Evolutionary conservation across 108 stramenopile genomes (phyloP), one percentile per base, ranked within the genome.

Genomic region (Aurantiochytrium sp.): DNA sequence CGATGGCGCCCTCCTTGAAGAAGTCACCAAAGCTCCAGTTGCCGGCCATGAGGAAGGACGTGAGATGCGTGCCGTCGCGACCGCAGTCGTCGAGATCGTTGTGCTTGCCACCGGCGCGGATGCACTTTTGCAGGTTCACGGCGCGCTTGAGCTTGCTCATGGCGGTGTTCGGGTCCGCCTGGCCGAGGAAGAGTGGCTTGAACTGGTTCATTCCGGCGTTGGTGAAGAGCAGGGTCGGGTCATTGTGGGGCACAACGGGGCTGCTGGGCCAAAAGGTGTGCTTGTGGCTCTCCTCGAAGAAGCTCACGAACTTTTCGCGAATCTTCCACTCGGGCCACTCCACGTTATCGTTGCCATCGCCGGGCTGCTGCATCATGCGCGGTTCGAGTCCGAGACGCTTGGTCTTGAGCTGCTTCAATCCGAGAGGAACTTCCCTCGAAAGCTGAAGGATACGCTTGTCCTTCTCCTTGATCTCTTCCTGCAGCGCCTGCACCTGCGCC

Each of bases 141-240:
- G 99, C 99, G 28, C 97, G 95, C 69, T 93, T 98, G 42, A 99
- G 94, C 60, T 90, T 93, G 6, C 95, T 72, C 95, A 99, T 95
- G 43, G 94, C 93, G 90, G 97, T 91, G 57, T 91, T 91, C 25
- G 98, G 99, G 92, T 99, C 98, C 69, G 93, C 96, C 90, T 95
- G 95, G 19, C 97, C 98, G 73, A 98, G 91, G 90, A 99, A 99
- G 43, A 99, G 91, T 16, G 98, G 98, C 93, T 99, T 99, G 95
- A 96, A 99, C 91, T 99, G 99, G 93, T 99, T 99, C 99, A 99
- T 99, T 58, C 99, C 99, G 16, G 99, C 98, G 91, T 99, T 99
- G 93, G 98, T 96, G 89, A 99, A 99, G 76, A 99, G 95, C 76
- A 99, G 93, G 21, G 99, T 99, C 58, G 99, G 99, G 94, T 99